Base-by-base conservation (phyloP, 1,284 basidiomycete species). In the Irpex lacteus region DNA sequence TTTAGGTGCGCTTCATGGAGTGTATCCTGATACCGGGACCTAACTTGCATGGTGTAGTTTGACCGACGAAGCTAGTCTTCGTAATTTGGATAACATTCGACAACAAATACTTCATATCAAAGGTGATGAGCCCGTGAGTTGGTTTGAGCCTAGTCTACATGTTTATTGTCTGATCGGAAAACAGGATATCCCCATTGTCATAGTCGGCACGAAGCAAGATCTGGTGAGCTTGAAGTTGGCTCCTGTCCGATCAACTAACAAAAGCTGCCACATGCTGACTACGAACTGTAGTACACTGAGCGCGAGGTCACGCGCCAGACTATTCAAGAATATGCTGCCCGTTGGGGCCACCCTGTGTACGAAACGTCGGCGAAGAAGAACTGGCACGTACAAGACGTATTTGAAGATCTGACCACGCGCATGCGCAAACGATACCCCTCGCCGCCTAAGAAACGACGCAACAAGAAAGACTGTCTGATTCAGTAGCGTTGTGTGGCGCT, bases 191-290 rank as follows among this genome's bases (percentile, higher is more conserved):
- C 94, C 94, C 7, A 91, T 96, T 69, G 91, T 96, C 44, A 84
- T 96, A 9, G 93, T 95, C 15, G 94, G 94, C 53, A 95, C 94
- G 61, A 96, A 96, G 76, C 83, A 92, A 65, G 95, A 96, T 75
- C 85, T 96, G 61, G 73, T 74, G 13, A 56, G 72, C 65, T 11
- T n/a, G 50, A 21, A 11, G 26, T 34, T 53, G 13, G 11, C 50
- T 47, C 11, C 9, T n/a, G n/a, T 13, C 19, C 19, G 50, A 9
- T 18, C 50, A 52, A 52, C 8, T 19, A 18, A 7, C 50, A 18
- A 52, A 21, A 44, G 15, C 40, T 44, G 11, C 18, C 50, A 26
- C 50, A 26, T 34, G 5, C 61, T 63, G 13, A 55, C 52, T 11
- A 37, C 19, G 18, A 60, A 47, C 21, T 36, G 5, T 37, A 75